These are phyloP conservation scores for Xerocomellus chrysenteron DNA, from an alignment of 768 basidiomycete genomes.

Conservation along the genomic window DNA sequence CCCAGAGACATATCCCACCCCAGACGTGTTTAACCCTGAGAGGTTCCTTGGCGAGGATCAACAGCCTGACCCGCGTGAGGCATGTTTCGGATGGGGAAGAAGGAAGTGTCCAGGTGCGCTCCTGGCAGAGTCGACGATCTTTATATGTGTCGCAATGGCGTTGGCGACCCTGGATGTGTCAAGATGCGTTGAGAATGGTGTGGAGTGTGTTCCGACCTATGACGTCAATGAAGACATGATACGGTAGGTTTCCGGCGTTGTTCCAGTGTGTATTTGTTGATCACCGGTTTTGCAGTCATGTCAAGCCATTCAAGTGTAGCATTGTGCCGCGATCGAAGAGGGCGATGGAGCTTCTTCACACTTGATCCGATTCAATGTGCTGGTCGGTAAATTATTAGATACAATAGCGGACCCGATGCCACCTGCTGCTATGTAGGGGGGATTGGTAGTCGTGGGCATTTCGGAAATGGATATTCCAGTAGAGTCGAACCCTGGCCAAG, in stretches of 20 bases:
- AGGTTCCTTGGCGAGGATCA: background rate
- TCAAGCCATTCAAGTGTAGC: slow-evolving; percentile 4
- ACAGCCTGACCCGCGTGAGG: background rate
- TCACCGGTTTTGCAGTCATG: too few species aligned
- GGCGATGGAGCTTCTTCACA: background rate
- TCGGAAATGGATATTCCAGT: too few species aligned
- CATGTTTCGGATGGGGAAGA: slow-evolving; percentile 11
- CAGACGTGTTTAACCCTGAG: background rate
- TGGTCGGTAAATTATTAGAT: too few species aligned
- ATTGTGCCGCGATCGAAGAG: background rate
- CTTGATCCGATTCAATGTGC: too few species aligned
- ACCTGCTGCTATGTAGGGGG: too few species aligned
- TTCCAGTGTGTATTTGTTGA: background rate
- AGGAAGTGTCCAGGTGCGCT: slow-evolving; percentile 2
- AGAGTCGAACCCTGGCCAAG: too few species aligned
- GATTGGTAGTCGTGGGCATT: too few species aligned
- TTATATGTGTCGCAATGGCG: background rate
- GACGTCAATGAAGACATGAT: background rate
- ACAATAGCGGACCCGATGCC: too few species aligned
- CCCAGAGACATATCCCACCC: background rate
- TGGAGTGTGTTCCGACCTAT: background rate
- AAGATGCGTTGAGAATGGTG: background rate
- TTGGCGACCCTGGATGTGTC: slow-evolving; percentile 9
- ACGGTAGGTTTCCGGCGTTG: background rate
- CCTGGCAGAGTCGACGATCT: background rate